Base-by-base conservation (phyloP, 495 filamentous ascomycete genomes). In the Lasiosphaeris hirsuta region DNA sequence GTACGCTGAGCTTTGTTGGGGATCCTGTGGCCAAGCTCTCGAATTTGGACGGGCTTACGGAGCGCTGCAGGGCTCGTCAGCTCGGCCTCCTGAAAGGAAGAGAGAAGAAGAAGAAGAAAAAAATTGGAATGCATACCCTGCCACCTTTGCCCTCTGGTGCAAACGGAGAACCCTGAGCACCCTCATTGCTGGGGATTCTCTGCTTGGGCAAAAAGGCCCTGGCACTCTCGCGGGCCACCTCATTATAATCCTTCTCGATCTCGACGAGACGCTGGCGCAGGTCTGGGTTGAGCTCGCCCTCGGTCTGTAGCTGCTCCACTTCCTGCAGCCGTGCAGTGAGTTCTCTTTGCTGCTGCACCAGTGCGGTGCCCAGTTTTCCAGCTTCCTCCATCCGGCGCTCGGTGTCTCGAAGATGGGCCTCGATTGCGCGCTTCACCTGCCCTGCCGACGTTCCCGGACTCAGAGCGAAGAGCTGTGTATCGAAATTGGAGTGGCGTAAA, bases 231-330 rank as follows among this genome's bases (percentile, higher is more conserved):
- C 87, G 82, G 34, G 92, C 92, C 44, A 97, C 90, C 60, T 97
- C 94, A 70, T 94, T 94, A 70, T 95, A 97, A 60, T 97, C 95
- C 69, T 83, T 87, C 67, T 98, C 94, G 63, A 97, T 79, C 54
- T 96, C 93, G 9, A 84, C 80, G 33, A 98, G 77, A 69, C 88
- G 92, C 70, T 87, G 85, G 11, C 88, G 85, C 63, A 97, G 70
- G 51, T 96, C 92, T 1, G 89, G 87, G 7, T 85, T 86, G 54
- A 97, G 86, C 60, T 95, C 89, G n/a, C 83, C 78, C 43, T 91
- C 88, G 61, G 84, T 81, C 65, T 94, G 81, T 60, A 90, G 79
- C 62, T 84, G 84, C 63, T 95, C 89, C 0, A 97, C 84, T 60
- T 96, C 94, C 62, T 85, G 86, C 58, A 98, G 73, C 61, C 87